Base-by-base conservation (phyloP, 345 rosid species). In the Abelmoschus esculentus region DNA sequence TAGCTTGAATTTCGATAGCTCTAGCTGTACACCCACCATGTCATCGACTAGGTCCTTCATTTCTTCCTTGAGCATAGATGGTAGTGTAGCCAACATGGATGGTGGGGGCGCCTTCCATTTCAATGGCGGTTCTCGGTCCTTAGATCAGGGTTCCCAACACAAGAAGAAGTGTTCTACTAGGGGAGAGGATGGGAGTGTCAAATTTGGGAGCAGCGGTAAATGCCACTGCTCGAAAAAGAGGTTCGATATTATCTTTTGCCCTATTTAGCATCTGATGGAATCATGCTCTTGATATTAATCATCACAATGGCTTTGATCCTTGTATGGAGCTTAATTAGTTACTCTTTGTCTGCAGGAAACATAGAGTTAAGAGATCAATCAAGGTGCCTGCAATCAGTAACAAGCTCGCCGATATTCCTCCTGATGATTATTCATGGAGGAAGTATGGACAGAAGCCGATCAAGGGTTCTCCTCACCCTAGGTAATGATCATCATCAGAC, bases 221-320 rank as follows among this genome's bases (percentile, higher is more conserved):
- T 89, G 91, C 72, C 96, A 89, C 75, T 89, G 96, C 82, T 85
- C 96, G n/a, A 89, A 89, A 86, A 89, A 54, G 58, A 54, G 58
- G 58, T 54, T 9, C 46, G 46, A 42, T 42, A 42, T 22, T 42
- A 32, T 42, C 46, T 42, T 42, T 42, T 42, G 12, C 3, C 46
- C 46, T 42, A 12, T 42, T 42, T 42, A 10, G 46, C 12, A 8
- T 42, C 46, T 42, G 46, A 42, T 9, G 46, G 34, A 32, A 32
- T 3, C 34, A 32, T 32, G 34, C 34, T 4, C 34, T 32, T 32
- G 34, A 32, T 32, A 32, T 32, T 32, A 32, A 32, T 4, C 4
- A 22, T 22, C 26, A 22, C 26, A 22, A 22, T 22, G 0, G 26
- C 34, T 18, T 7, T 54, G 11, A 22, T 22, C 26, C 18, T 54